A percentile compares a stretch with the other conserved stretches of the same genome.
Evolutionary conservation across 129 eudicot genomes (phyloP).

Genomic region (Centella asiatica): DNA sequence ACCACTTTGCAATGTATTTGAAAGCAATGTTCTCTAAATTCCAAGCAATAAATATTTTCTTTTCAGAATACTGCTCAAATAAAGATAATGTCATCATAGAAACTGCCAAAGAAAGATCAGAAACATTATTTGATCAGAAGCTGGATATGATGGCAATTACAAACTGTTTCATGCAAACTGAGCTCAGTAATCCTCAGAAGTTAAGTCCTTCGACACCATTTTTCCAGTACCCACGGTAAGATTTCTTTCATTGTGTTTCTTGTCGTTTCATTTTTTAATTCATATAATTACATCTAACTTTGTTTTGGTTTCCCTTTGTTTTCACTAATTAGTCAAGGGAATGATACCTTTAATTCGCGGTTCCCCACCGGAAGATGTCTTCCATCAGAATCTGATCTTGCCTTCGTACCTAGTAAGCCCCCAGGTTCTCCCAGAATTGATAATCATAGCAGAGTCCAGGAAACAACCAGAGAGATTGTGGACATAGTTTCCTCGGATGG

Average conservation of each 20-base stretch:
- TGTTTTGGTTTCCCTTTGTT: background rate
- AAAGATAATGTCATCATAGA: conserved; percentile 22
- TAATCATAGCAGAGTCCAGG: conserved; percentile 13
- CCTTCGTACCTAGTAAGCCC: conserved; percentile 17
- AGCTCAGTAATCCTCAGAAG: conserved; percentile 29
- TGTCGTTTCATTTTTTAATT: background rate
- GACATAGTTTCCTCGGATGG: conserved; percentile 16
- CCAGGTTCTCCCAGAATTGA: conserved; percentile 26
- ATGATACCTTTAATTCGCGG: conserved; percentile 31
- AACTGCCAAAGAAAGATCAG: conserved; percentile 22
- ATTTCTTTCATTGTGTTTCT: background rate
- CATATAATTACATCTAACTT: background rate
- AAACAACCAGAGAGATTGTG: conserved; percentile 6
- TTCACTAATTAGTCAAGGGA: conserved; percentile 20
- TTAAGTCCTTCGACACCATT: conserved; percentile 44
- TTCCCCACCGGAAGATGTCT: conserved; percentile 22
- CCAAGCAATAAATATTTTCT: background rate
- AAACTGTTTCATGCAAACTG: conserved; percentile 23
- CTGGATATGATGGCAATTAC: conserved; percentile 18
- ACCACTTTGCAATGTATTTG: too few relatives aligned
- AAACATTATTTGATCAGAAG: conserved; percentile 21
- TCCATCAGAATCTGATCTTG: conserved; percentile 38
- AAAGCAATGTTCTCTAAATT: too few relatives aligned
- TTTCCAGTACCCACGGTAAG: conserved; percentile 46
- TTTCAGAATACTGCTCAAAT: conserved; percentile 21